Percentiles rank a stretch among this genome's conserved stretches.
phyloP scores from a whole-genome alignment of 208 protist species.

The Crithidia mellificae region DNA sequence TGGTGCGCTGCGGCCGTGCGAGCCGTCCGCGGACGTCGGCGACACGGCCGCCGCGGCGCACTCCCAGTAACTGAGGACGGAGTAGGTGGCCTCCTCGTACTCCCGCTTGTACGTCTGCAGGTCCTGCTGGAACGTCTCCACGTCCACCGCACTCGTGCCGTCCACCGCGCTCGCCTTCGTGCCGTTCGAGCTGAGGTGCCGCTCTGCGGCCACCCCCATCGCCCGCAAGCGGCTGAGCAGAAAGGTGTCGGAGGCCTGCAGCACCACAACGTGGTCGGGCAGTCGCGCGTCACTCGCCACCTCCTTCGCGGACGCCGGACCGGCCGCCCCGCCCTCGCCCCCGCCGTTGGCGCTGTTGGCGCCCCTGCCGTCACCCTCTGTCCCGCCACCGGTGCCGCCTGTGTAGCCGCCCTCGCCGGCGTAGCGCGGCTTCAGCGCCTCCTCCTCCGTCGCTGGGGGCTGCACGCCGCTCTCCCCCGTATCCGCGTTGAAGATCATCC shows the following conservation, averaged over 20 bases:
- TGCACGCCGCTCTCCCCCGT: slow-evolving; percentile 34
- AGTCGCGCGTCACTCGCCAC: slow-evolving; percentile 54
- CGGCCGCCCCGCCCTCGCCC: slow-evolving; percentile 22
- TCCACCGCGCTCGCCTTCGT: too few species aligned
- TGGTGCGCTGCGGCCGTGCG: too few species aligned
- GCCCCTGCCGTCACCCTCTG: neutral
- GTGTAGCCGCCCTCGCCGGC: slow-evolving; percentile 2
- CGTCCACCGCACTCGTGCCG: slow-evolving; percentile 43
- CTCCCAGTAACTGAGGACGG: slow-evolving; percentile 81
- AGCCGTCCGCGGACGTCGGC: too few species aligned
- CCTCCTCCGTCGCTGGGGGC: slow-evolving; percentile 75
- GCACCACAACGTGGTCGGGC: slow-evolving; percentile 78
- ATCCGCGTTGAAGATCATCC: slow-evolving; percentile 72
- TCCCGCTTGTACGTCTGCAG: slow-evolving; percentile 59
- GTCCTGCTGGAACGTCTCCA: slow-evolving; percentile 64
- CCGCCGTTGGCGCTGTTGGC: neutral
- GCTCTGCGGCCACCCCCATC: slow-evolving; percentile 23
- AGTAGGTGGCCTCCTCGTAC: slow-evolving; percentile 65
- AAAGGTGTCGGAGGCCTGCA: slow-evolving; percentile 76
- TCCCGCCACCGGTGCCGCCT: slow-evolving; percentile 6
- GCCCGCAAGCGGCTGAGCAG: slow-evolving; percentile 74
- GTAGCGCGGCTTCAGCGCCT: slow-evolving; percentile 53
- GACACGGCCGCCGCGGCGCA: slow-evolving; percentile 55
- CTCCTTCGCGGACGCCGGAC: slow-evolving; percentile 35
- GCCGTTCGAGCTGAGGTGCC: too few species aligned